Base-by-base conservation (phyloP, 441 rosid genomes). In the Daphne laureola region DNA sequence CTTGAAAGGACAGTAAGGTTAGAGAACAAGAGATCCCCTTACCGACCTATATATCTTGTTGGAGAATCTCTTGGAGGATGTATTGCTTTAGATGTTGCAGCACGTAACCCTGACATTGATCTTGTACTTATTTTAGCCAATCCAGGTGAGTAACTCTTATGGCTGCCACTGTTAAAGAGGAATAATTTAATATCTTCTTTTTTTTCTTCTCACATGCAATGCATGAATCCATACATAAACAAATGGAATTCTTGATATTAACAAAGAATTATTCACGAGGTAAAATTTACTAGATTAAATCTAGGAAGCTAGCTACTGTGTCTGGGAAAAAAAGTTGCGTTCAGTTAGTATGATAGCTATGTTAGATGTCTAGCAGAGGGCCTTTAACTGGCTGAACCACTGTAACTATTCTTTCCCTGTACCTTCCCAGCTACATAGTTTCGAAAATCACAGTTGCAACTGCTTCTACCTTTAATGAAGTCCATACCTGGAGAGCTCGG, bases 21-120 rank as follows among this genome's bases (percentile, higher is more conserved):
- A 0, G 84, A 77, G 59, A 43, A 51, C 42, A 0, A n/a, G 13
- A 46, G 49, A 15, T 64, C 59, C 21, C 86, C 86, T 8, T 57
- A 69, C 8, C 76, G 79, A 60, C 93, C 93, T 16, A 82, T 87
- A 54, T 87, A 87, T 74, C 44, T 88, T 46, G 81, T 83, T 36
- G 94, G 87, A 18, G 91, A 88, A 45, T 81, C 87, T 25, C 41
- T 88, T 56, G 91, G 91, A 66, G 87, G 74, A 4, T 85, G 87
- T 65, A 66, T 85, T 59, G 91, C 86, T 5, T 62, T 88, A 45
- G 88, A 79, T 35, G 81, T 79, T 21, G 90, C 88, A 1, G 79
- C 81, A 12, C 75, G 78, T 46, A 87, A 84, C 57, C 84, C 90
- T 2, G 47, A 66, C n/a, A 58, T 75, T 3, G 91, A 88, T 69